Conservation (phyloP, 179 eudicot species). For the Carnegiea gigantea region DNA sequence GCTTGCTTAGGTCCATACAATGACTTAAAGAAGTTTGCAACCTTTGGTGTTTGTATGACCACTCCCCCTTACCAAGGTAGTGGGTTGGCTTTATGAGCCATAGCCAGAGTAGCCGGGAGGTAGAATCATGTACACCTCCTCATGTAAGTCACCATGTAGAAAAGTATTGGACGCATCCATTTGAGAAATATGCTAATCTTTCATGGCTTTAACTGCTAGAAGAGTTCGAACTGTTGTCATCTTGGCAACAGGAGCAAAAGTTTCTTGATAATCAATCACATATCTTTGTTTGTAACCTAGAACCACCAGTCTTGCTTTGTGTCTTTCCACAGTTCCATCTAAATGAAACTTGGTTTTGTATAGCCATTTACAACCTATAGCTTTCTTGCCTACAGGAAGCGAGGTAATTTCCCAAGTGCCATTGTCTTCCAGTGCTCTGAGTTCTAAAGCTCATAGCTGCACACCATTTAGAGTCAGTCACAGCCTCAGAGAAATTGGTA, state of each 20-base stretch:
- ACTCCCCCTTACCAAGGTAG: background rate
- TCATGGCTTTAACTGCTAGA: background rate
- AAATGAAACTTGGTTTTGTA: background rate
- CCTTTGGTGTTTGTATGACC: background rate
- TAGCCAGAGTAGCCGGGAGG: background rate
- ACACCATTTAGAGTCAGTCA: background rate
- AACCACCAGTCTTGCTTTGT: background rate
- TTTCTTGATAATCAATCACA: background rate
- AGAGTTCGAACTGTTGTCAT: background rate
- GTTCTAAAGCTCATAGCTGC: background rate
- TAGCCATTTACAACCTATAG: background rate
- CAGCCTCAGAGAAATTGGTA: background rate
- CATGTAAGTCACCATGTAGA: background rate
- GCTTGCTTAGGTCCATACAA: background rate
- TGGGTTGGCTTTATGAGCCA: too few relatives aligned
- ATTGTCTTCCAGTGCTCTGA: background rate
- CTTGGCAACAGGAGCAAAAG: background rate
- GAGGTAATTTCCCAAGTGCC: background rate
- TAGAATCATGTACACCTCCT: background rate
- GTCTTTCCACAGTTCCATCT: background rate
- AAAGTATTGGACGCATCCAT: background rate
- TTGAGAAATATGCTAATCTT: background rate
- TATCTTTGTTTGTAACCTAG: background rate
- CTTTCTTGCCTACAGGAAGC: background rate
- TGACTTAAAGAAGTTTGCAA: background rate